A percentile compares a stretch with the other conserved stretches of the same genome.
Conservation (phyloP, 805 yeast species). For the Sugiyamaella smithiae region DNA sequence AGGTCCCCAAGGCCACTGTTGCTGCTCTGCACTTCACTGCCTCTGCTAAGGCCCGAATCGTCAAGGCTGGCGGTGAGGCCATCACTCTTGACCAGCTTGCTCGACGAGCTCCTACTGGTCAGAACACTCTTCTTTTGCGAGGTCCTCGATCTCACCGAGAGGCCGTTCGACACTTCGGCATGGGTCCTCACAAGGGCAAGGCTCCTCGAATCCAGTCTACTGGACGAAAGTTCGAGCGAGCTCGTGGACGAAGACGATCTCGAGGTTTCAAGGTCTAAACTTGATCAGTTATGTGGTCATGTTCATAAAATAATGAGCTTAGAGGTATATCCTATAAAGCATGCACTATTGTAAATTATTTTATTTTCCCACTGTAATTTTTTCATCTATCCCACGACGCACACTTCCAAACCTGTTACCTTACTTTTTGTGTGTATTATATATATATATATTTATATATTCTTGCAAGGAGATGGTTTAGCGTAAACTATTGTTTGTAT, state of each 20-base stretch:
- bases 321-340: background rate
- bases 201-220: slow-evolving; percentile 97
- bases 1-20: slow-evolving; percentile 94
- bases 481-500: no score
- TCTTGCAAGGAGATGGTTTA: no score
- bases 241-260: slow-evolving; percentile 99
- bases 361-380: no score
- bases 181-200: slow-evolving; percentile 99
- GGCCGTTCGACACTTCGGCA: slow-evolving; percentile 99
- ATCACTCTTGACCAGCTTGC: slow-evolving; percentile 99
- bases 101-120: slow-evolving; percentile 98
- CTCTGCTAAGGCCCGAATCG: slow-evolving; percentile 95
- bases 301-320: slow-evolving; percentile 3
- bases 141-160: slow-evolving; percentile 99
- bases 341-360: background rate
- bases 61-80: slow-evolving; percentile 99
- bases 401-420: no score
- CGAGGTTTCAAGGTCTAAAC: slow-evolving; percentile 99
- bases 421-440: no score
- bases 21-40: slow-evolving; percentile 99
- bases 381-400: no score
- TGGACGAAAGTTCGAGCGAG: slow-evolving; percentile 99
- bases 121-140: slow-evolving; percentile 95
- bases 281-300: background rate
- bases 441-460: no score